These are phyloP conservation scores for Epichloe bromicola DNA, from an alignment of 2,329 filamentous ascomycete species.

Conservation along the genomic window DNA sequence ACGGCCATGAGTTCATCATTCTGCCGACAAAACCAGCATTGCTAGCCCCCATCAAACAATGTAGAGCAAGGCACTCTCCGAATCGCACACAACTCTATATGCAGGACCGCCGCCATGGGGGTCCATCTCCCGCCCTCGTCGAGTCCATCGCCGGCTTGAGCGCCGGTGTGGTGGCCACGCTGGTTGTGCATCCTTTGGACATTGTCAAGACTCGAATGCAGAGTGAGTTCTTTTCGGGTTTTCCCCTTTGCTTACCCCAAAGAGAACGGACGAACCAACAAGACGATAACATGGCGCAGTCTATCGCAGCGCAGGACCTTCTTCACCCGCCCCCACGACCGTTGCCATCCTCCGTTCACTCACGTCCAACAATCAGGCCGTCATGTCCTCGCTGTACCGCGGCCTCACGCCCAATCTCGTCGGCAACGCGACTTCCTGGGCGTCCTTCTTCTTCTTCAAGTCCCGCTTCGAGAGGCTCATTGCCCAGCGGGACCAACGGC, in stretches of 20 bases:
- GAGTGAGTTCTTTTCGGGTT: conserved; percentile 34
- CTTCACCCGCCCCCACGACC: conserved; percentile 29
- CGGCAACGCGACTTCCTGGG: conserved; percentile 85
- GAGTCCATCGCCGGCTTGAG: conserved; percentile 84
- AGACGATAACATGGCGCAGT: conserved; percentile 23
- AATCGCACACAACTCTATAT: conserved; percentile 21
- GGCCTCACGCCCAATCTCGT: conserved; percentile 82
- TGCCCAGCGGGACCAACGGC: conserved; percentile 13
- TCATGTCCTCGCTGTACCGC: conserved; percentile 63
- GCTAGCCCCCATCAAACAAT: conserved; percentile 6
- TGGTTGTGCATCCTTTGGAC: conserved; percentile 84
- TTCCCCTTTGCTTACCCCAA: not conserved
- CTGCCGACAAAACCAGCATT: not conserved
- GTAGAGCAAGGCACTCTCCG: conserved; percentile 10
- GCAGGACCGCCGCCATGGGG: conserved; percentile 37
- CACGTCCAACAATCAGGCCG: conserved; percentile 36
- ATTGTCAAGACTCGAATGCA: conserved; percentile 95
- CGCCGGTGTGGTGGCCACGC: conserved; percentile 74
- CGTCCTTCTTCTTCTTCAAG: conserved; percentile 78
- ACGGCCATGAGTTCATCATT: not conserved
- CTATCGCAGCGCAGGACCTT: conserved; percentile 30
- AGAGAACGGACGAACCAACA: not conserved
- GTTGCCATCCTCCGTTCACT: conserved; percentile 39
- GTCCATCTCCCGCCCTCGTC: conserved; percentile 62
- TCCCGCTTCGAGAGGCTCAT: conserved; percentile 37